Conservation (phyloP, 805 yeast genomes). For the Ascoidea rubescens region DNA sequence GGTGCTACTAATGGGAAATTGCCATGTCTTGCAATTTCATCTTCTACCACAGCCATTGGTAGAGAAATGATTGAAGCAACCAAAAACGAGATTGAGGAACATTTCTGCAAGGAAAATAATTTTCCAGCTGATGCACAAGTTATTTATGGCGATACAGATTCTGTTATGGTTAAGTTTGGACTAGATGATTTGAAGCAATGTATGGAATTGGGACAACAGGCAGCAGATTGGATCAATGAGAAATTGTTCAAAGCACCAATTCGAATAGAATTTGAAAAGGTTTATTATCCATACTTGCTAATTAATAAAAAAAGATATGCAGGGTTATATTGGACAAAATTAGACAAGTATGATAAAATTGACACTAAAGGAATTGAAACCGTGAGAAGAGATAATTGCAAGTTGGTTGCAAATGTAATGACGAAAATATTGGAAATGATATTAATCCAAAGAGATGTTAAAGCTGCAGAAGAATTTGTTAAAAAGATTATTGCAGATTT, state of each 20-base stretch:
- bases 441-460: constrained; percentile 76
- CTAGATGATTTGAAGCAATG: constrained; percentile 63
- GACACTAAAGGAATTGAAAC: constrained; percentile 98
- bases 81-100: constrained; percentile 69
- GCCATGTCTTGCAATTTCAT: constrained; percentile 93
- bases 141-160: constrained; percentile 97
- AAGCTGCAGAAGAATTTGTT: constrained; percentile 73
- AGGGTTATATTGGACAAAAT: constrained; percentile 89
- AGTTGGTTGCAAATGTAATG: constrained; percentile 87
- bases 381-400: constrained; percentile 94
- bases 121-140: constrained; percentile 76
- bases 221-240: constrained; percentile 77
- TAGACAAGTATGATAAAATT: constrained; percentile 89
- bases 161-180: constrained; percentile 98
- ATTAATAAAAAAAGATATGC: constrained; percentile 96
- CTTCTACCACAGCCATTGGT: constrained; percentile 92
- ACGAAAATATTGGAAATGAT: constrained; percentile 80
- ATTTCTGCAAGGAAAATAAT: constrained; percentile 73
- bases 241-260: constrained; percentile 70
- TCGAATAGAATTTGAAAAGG: constrained; percentile 92
- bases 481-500: constrained; percentile 81
- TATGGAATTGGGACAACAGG: constrained; percentile 88
- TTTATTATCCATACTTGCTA: constrained; percentile 83
- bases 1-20: constrained; percentile 97
- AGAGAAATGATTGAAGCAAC: constrained; percentile 94